Evolutionary conservation across 2,329 filamentous ascomycete species (phyloP).

Genomic region (Colletotrichum cordylinicola): DNA sequence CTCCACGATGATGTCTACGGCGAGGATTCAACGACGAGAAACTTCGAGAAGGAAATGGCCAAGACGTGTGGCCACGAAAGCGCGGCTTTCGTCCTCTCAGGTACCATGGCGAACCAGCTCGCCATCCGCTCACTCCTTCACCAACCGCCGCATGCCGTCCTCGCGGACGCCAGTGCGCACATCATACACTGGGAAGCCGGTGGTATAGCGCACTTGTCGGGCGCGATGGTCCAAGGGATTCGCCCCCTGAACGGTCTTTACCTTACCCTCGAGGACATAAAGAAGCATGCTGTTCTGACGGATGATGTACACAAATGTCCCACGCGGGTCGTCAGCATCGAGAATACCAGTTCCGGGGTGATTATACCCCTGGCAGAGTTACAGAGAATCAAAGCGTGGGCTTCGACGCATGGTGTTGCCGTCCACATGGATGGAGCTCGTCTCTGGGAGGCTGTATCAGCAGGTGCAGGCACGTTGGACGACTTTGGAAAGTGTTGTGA

Average conservation of each 20-base stretch:
- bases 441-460: slow-evolving; percentile 55
- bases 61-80: slow-evolving; percentile 64
- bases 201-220: slow-evolving; percentile 66
- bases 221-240: slow-evolving; percentile 63
- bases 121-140: slow-evolving; percentile 73
- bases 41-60: slow-evolving; percentile 71
- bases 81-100: slow-evolving; percentile 74
- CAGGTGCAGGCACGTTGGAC: slow-evolving; percentile 44
- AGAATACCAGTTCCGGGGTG: slow-evolving; percentile 57
- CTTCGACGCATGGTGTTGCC: slow-evolving; percentile 48
- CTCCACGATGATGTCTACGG: slow-evolving; percentile 79
- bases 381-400: slow-evolving; percentile 68
- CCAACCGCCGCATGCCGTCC: slow-evolving; percentile 73
- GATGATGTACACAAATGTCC: slow-evolving; percentile 50
- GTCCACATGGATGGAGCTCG: slow-evolving; percentile 59
- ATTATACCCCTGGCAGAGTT: slow-evolving; percentile 74
- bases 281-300: slow-evolving; percentile 34
- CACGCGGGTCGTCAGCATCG: slow-evolving; percentile 45
- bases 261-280: slow-evolving; percentile 48
- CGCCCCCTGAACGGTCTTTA: slow-evolving; percentile 40
- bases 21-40: slow-evolving; percentile 73
- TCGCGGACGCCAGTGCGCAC: slow-evolving; percentile 73
- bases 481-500: slow-evolving; percentile 53
- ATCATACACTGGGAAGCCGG: slow-evolving; percentile 66
- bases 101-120: slow-evolving; percentile 85